These are phyloP conservation scores for Pinus albicaulis DNA, from an alignment of 75 land plant genomes.

Conservation along the genomic window DNA sequence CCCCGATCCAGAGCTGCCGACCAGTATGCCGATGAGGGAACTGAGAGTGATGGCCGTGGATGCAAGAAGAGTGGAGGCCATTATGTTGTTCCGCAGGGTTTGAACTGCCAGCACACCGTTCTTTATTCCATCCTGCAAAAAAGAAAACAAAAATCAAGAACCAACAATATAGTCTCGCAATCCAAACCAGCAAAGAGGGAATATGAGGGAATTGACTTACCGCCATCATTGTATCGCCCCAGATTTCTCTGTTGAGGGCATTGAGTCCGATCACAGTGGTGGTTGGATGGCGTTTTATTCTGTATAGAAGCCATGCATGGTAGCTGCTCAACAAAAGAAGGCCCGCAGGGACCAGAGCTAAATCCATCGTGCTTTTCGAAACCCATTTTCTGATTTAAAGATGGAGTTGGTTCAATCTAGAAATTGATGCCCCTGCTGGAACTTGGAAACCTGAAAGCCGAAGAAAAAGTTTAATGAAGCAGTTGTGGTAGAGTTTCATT, in stretches of 20 bases:
- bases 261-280: conserved; percentile 76
- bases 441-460: too few species aligned
- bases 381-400: neutral
- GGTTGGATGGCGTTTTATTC: conserved; percentile 44
- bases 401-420: too few species aligned
- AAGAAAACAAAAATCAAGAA: neutral
- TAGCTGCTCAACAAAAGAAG: conserved; percentile 43
- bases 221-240: conserved; percentile 82
- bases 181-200: neutral
- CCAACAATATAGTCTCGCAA: neutral
- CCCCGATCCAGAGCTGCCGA: conserved; percentile 32
- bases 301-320: conserved; percentile 53
- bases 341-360: conserved; percentile 58
- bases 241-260: conserved; percentile 61
- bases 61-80: conserved; percentile 82
- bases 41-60: conserved; percentile 76
- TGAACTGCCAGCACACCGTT: conserved; percentile 79
- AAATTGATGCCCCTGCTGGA: too few species aligned
- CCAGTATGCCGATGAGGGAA: conserved; percentile 68
- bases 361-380: conserved; percentile 32
- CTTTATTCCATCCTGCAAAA: conserved; percentile 44
- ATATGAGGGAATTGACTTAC: conserved; percentile 23
- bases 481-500: too few species aligned
- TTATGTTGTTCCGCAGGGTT: conserved; percentile 82
- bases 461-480: too few species aligned